Base-by-base conservation (phyloP, 176 grass and related monocot species). In the Bonia amplexicaulis region DNA sequence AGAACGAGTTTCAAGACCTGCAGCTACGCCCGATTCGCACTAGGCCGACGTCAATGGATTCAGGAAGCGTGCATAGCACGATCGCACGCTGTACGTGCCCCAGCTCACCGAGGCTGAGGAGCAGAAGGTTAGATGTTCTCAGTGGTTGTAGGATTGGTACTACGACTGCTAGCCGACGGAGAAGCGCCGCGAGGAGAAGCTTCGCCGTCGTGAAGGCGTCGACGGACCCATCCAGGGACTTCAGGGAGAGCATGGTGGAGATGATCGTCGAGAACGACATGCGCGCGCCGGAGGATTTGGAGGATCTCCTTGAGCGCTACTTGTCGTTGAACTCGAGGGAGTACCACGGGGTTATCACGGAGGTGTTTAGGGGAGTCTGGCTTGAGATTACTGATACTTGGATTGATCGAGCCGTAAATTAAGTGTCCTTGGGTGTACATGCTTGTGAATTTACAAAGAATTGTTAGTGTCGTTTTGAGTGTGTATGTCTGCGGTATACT, bases 331-430 rank as follows among this genome's bases (percentile, higher is more conserved):
- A 97, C 81, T 78, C 92, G 0, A 70, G 59, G 48, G 88, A 92
- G 83, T 88, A 91, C 82, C 94, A 97, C 83, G 84, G 82, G 48
- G 66, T 91, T n/a, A 97, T 97, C 78, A 82, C 89, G 83, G 86
- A 94, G 86, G 94, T 84, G 22, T 97, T 94, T 68, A 77, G 31
- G 71, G 88, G 78, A 17, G 27, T 97, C 85, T 91, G 83, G 63
- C 59, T 88, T 47, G 54, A 85, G 26, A 78, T 90, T 55, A 20
- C 22, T 55, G 39, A 69, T 66, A 17, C 45, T 57, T 25, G 45
- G 25, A 54, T 71, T 47, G 57, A 73, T 17, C 9, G 48, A 86
- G 67, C 9, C 42, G 67, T 80, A 79, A 87, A 44, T 44, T 25
- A 46, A 22, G 40, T 46, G 54, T 14, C 73, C 0, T 12, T 12